Evolutionary conservation across 2,329 filamentous ascomycete species (phyloP).

Genomic region (Neocucurbitaria cava): DNA sequence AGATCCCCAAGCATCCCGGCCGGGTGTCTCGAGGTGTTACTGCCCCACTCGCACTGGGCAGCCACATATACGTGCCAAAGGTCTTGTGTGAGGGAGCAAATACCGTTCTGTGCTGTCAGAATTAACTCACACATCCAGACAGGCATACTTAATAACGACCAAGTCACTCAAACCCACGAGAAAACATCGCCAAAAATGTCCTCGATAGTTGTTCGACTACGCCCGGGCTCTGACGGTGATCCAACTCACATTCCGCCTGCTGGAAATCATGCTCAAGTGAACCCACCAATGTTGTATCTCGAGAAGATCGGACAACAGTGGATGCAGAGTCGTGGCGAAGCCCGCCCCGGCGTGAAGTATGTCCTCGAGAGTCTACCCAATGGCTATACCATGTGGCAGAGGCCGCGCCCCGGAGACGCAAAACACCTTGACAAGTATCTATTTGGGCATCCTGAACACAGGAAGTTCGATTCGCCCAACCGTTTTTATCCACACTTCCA

Average conservation of each 20-base stretch:
- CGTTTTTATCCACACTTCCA: slow-evolving; percentile 65
- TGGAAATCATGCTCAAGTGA: slow-evolving; percentile 37
- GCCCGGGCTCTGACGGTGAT: slow-evolving; percentile 46
- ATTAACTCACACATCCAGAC: no score
- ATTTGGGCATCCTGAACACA: slow-evolving; percentile 62
- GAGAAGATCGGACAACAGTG: slow-evolving; percentile 57
- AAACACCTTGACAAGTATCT: slow-evolving; percentile 61
- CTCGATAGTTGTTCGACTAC: slow-evolving; percentile 32
- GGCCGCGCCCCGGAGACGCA: slow-evolving; percentile 51
- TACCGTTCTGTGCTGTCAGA: no score
- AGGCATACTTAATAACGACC: no score
- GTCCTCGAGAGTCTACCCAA: slow-evolving; percentile 60
- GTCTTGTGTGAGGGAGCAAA: no score
- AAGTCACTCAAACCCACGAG: no score
- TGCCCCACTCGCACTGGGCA: no score
- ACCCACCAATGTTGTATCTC: slow-evolving; percentile 55
- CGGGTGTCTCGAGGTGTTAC: not conserved
- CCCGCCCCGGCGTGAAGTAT: slow-evolving; percentile 51
- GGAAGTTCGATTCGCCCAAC: slow-evolving; percentile 60
- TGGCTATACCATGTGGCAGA: slow-evolving; percentile 62
- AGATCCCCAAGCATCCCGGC: not conserved
- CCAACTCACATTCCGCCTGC: slow-evolving; percentile 32
- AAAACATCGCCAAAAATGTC: slow-evolving; percentile 4
- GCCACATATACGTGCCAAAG: no score
- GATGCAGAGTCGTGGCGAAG: slow-evolving; percentile 54